These are phyloP conservation scores for Hygrocybe punicea DNA, from an alignment of 768 basidiomycete genomes.

Conservation along the genomic window DNA sequence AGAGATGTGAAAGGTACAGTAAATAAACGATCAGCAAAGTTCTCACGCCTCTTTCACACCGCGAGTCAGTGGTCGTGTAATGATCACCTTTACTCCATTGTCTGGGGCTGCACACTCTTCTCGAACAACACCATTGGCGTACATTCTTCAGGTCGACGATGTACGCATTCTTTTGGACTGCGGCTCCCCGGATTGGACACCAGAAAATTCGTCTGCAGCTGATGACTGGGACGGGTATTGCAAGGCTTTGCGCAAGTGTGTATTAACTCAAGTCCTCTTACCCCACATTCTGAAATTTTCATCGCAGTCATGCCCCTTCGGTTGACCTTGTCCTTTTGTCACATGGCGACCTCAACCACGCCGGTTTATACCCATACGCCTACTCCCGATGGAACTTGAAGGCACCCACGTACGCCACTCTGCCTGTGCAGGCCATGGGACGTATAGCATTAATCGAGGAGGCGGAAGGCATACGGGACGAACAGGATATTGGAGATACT, in stretches of 20 bases:
- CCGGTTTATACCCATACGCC: slow-evolving; percentile 92
- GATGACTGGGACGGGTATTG: slow-evolving; percentile 65
- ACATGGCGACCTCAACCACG: slow-evolving; percentile 85
- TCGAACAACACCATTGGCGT: slow-evolving; percentile 64
- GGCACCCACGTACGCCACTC: slow-evolving; percentile 89
- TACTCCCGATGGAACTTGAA: slow-evolving; percentile 81
- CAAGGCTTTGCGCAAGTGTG: slow-evolving; percentile 62
- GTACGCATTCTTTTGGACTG: slow-evolving; percentile 92
- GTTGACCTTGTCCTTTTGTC: slow-evolving; percentile 91
- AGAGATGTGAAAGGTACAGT: no score
- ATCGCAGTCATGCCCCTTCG: slow-evolving; percentile 64
- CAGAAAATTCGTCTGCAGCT: slow-evolving; percentile 46
- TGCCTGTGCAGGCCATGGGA: slow-evolving; percentile 95
- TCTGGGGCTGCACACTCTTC: slow-evolving; percentile 76
- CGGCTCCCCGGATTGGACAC: slow-evolving; percentile 84
- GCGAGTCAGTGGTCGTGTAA: slow-evolving; percentile 35
- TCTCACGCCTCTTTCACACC: neutral
- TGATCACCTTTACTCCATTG: slow-evolving; percentile 95
- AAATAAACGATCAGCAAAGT: neutral
- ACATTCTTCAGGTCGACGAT: slow-evolving; percentile 92
- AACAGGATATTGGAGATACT: slow-evolving; percentile 62
- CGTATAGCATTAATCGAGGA: slow-evolving; percentile 89
- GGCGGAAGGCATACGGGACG: slow-evolving; percentile 72
- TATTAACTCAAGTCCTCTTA: slow-evolving; percentile 13
- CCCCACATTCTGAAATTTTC: neutral